Base-by-base conservation (phyloP, 2,329 filamentous ascomycete genomes). In the Colletotrichum godetiae region DNA sequence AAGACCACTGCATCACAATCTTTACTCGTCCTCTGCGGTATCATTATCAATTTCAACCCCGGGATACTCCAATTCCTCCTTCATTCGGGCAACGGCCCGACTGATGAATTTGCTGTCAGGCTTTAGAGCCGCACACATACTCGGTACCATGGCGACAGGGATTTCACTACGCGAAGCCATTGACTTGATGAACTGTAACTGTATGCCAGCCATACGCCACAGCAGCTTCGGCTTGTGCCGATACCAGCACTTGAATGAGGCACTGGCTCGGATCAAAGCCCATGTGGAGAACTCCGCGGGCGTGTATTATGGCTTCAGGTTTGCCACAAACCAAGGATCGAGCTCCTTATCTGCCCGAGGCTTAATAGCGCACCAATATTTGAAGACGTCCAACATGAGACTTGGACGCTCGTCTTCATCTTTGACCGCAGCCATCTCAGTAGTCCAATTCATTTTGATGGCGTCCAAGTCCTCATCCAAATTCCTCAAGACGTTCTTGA, bases 231-330 rank as follows among this genome's bases (percentile, higher is more conserved):
- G 69, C 0, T 63, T 72, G 0, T 4, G 70, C 0, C 72, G 62
- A 74, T 84, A 81, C 49, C 80, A 82, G 22, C 80, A 52, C 55
- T 83, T 84, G 77, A 88, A 90, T 3, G 83, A 79, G 4, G 80
- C 80, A 1, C 88, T 89, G 0, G 88, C 89, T 69, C 88, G 88
- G 19, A 90, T 78, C 3, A 88, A 78, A 3, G 83, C 81, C 88
- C 88, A 90, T 4, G 75, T 78, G 1, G 52, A 53, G 12, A 61
- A 33, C 5, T 68, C 58, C 3, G 63, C 69, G 31, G 82, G 84
- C 12, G 82, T 67, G 1, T 81, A 80, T 0, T 77, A 69, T 5
- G 78, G 75, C 0, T 73, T 56, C 4, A 80, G 72, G 59, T 76
- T 76, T 1, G 74, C 72, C 56, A 79, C 78, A 13, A 74, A 35